A percentile compares a stretch with the other conserved stretches of the same genome.
phyloP scores from a whole-genome alignment of 1,284 basidiomycete species.

The Phellinidium pouzarii region DNA sequence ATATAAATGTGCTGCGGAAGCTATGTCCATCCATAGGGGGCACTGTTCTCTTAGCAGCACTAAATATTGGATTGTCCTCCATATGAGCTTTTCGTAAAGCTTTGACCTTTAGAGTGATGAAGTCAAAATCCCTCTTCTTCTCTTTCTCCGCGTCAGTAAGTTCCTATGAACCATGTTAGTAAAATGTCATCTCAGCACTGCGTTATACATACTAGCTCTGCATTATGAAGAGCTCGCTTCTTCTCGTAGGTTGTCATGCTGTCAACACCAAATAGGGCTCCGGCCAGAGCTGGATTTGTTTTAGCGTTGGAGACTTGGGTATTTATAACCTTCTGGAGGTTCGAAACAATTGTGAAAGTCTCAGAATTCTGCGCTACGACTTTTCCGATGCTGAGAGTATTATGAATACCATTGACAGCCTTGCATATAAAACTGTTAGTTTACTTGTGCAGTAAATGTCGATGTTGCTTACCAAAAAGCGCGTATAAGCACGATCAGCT shows the following conservation, averaged over 20 bases:
- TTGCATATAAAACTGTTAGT: not conserved
- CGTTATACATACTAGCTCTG: not conserved
- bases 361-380: too few species aligned
- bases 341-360: not conserved
- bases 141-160: not conserved
- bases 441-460: not conserved
- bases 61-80: not conserved
- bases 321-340: not conserved
- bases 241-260: not conserved
- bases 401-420: not conserved
- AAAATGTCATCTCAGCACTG: not conserved
- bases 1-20: not conserved
- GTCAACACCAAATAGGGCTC: not conserved
- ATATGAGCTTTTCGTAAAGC: not conserved
- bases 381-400: not conserved
- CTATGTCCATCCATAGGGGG: not conserved
- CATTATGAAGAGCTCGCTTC: not conserved
- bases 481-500: not conserved
- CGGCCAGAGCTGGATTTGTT: not conserved
- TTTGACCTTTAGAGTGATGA: not conserved
- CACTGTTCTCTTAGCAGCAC: not conserved
- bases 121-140: not conserved
- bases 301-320: not conserved
- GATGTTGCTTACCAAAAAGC: not conserved
- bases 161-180: not conserved